A percentile compares a stretch with the other conserved stretches of the same genome.
phyloP scores from a whole-genome alignment of 192 early-diverging fungal species.

The Chytriomyces sp. region DNA sequence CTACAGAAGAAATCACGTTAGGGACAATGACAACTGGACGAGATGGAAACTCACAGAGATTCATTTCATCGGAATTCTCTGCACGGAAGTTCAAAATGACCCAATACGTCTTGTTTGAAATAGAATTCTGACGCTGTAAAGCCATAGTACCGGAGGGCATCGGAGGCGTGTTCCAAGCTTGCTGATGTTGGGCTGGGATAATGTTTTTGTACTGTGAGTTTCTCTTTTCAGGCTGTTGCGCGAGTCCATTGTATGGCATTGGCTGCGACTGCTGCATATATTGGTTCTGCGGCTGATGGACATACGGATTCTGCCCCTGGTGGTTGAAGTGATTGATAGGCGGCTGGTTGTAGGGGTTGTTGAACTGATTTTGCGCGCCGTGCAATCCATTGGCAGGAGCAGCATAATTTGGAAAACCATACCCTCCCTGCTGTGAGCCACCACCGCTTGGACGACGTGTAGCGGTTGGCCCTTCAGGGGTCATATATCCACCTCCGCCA shows the following conservation, averaged over 20 bases:
- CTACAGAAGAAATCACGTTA: neutral
- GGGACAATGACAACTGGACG: neutral
- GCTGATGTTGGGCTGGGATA: neutral
- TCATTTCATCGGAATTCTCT: slow-evolving; percentile 8
- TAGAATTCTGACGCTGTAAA: neutral
- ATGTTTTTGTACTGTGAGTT: neutral
- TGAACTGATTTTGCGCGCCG: neutral
- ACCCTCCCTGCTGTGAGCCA: no score
- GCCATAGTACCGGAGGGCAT: neutral
- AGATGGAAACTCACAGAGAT: neutral
- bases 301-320: neutral
- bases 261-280: no score
- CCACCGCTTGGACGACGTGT: no score
- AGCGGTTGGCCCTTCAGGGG: no score
- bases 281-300: neutral
- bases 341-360: no score
- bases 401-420: no score
- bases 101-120: neutral
- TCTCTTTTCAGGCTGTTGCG: neutral
- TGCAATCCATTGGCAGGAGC: neutral
- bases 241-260: no score
- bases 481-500: no score
- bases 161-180: neutral
- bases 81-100: neutral
- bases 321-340: no score